Evolutionary conservation across 345 rosid species (phyloP), one percentile per base, ranked within the genome.

Genomic region (Erysimum cheiranthoides): DNA sequence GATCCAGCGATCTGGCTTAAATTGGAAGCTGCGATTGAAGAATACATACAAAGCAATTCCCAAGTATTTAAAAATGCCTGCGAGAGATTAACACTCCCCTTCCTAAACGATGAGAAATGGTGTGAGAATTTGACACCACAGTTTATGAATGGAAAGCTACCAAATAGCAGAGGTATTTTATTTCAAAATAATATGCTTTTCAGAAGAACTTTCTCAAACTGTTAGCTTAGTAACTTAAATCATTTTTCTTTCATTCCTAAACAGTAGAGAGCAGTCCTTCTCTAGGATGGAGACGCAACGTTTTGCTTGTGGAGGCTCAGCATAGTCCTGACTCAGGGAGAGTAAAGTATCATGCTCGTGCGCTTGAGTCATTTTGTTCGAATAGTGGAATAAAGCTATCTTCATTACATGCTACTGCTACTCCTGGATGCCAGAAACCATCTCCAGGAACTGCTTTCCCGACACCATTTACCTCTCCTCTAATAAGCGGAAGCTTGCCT

Each of bases 1-100:
- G 99, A 95, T 84, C 99, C 98, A 52, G 87, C 99, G 42, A 81
- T 88, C 52, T 95, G 99, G 99, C 80, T 75, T 45, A 93, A 92
- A 83, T 71, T 95, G 84, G 98, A 95, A 88, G 90, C 89, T 77
- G 89, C 92, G 60, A 82, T 89, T 45, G 85, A 87, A 50, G 97
- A 95, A 78, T 95, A 89, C 78, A 84, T 93, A 38, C 89, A 88
- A 65, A 80, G 76, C 31, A 95, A 89, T 82, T 80, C 96, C 4
- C 88, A 82, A 73, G 83, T 88, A 43, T 80, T 95, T 53, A 89
- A 93, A 76, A 84, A 84, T 65, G 90, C 47, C 0, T 90, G 96
- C 74, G 91, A 90, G 76, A 87, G 92, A 80, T 77, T 95, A 53
- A 82, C 87, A 74, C 74, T 95, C 54, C 97, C 97, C 52, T 89